Conservation (phyloP, 78 protist genomes). For the Bodo saltans region DNA sequence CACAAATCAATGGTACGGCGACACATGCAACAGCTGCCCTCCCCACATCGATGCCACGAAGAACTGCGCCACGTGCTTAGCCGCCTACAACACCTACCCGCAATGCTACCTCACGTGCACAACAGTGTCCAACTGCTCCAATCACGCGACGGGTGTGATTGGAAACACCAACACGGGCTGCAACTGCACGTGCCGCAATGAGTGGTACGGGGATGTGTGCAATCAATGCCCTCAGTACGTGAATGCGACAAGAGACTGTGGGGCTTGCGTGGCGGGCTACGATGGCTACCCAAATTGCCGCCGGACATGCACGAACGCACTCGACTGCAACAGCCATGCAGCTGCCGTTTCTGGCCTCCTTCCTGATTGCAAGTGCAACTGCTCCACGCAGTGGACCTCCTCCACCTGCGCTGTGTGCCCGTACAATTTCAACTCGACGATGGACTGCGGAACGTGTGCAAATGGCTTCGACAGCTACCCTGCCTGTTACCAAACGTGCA, state of each 20-base stretch:
- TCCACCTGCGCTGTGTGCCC: no score
- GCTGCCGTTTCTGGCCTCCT: slow-evolving; percentile 1
- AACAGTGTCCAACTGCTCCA: neutral
- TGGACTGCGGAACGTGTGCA: neutral
- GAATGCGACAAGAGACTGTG: neutral
- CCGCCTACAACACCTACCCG: neutral
- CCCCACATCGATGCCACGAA: neutral
- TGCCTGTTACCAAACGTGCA: neutral
- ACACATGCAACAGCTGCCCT: neutral
- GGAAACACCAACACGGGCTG: neutral
- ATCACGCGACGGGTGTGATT: neutral
- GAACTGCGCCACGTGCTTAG: neutral
- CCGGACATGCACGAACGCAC: neutral
- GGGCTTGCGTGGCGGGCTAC: neutral
- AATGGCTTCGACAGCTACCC: neutral
- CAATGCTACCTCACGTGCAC: neutral
- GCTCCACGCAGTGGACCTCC: neutral
- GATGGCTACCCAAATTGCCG: neutral
- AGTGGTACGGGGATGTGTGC: neutral
- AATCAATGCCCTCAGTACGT: neutral
- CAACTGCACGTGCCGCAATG: neutral
- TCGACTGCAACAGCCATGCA: slow-evolving; percentile 11
- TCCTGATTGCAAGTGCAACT: neutral
- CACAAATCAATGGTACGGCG: neutral
- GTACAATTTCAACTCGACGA: neutral